Conservation (phyloP, 495 filamentous ascomycete genomes). For the Aspergillus haitiensis region DNA sequence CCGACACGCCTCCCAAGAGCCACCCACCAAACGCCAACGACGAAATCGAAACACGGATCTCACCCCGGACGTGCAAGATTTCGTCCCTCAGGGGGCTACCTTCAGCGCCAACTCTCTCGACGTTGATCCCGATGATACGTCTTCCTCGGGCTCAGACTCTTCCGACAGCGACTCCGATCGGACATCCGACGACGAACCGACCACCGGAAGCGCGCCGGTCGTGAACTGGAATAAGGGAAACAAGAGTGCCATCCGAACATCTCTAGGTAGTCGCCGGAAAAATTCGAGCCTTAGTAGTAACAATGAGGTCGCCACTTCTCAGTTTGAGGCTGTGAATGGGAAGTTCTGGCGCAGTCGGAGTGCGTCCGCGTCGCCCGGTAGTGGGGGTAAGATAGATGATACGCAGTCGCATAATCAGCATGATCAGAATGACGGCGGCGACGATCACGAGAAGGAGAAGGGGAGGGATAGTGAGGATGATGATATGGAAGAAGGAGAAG, state of each 20-base stretch:
- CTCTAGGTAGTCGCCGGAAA: constrained; percentile 32
- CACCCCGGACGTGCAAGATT: constrained; percentile 33
- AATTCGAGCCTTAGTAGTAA: constrained; percentile 14
- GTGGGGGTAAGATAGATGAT: background rate
- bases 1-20: constrained; percentile 29
- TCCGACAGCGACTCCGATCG: constrained; percentile 13
- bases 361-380: constrained; percentile 34
- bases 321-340: constrained; percentile 44
- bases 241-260: constrained; percentile 39
- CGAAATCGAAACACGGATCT: constrained; percentile 25
- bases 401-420: constrained; percentile 1
- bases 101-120: constrained; percentile 38
- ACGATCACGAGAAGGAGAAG: background rate
- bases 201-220: constrained; percentile 24
- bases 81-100: constrained; percentile 41
- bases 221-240: constrained; percentile 46
- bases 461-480: constrained; percentile 8
- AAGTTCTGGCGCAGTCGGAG: constrained; percentile 44
- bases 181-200: constrained; percentile 5
- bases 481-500: constrained; percentile 21
- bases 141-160: constrained; percentile 26
- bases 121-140: constrained; percentile 39
- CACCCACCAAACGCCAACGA: constrained; percentile 35
- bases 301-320: constrained; percentile 14
- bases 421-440: constrained; percentile 4